These are phyloP conservation scores for Neopestalotiopsis sp. DNA, from an alignment of 2,329 filamentous ascomycete genomes.

Conservation along the genomic window DNA sequence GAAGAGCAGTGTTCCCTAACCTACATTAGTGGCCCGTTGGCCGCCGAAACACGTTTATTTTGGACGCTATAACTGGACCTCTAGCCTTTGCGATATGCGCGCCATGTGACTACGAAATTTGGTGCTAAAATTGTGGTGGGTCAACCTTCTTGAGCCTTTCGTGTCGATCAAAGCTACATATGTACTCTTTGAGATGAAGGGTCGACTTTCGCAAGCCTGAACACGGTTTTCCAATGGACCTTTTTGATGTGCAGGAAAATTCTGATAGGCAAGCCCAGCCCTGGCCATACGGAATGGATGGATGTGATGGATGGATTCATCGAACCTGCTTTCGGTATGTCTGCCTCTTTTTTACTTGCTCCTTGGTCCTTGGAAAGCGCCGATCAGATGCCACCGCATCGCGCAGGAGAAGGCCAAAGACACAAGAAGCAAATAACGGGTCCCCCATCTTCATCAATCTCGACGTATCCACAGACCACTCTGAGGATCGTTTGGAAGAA, in stretches of 20 bases:
- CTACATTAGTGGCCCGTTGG: conserved; percentile 22
- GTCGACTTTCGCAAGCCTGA: not conserved
- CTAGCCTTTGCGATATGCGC: conserved; percentile 25
- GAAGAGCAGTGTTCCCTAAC: not conserved
- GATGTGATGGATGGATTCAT: not conserved
- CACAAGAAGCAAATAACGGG: not conserved
- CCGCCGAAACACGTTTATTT: conserved; percentile 34
- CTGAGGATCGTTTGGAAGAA: conserved; percentile 10
- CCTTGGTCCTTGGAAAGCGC: not conserved
- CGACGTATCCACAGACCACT: conserved; percentile 12
- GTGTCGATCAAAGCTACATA: conserved; percentile 26
- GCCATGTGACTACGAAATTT: conserved; percentile 29
- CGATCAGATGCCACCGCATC: not conserved
- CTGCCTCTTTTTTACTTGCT: not conserved
- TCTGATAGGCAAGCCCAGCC: conserved; percentile 16
- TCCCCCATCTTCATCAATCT: conserved; percentile 8
- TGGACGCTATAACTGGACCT: conserved; percentile 25
- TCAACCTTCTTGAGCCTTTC: conserved; percentile 22
- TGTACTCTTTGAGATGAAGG: conserved; percentile 6
- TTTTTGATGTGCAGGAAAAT: conserved; percentile 13
- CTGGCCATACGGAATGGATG: not conserved
- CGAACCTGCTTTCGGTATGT: not conserved
- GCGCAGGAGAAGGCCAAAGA: not conserved
- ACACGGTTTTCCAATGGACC: conserved; percentile 6
- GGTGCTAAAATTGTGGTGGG: conserved; percentile 29